Conservation (phyloP, 208 protist genomes). For the Trypanosoma cruzi region DNA sequence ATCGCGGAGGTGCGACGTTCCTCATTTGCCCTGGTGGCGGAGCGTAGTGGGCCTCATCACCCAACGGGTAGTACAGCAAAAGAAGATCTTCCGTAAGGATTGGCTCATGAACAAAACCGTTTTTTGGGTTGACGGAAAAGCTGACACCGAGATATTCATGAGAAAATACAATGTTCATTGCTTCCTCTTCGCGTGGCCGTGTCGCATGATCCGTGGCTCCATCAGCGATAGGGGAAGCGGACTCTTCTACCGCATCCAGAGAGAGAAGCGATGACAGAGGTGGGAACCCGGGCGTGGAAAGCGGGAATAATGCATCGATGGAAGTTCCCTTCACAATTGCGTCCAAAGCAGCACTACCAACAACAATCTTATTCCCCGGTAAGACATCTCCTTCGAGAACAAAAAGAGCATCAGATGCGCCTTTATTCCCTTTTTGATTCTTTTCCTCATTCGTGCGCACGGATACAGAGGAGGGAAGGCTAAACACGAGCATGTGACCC, state of each 20-base stretch:
- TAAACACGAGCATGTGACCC: slow-evolving; percentile 5
- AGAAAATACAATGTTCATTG: slow-evolving; percentile 40
- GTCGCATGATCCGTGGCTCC: neutral
- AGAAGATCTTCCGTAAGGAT: slow-evolving; percentile 41
- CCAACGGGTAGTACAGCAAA: slow-evolving; percentile 62
- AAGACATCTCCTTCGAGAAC: slow-evolving; percentile 12
- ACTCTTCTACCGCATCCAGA: neutral
- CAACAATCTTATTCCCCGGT: neutral
- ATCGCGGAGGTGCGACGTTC: slow-evolving; percentile 15
- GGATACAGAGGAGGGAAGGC: neutral
- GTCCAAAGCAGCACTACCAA: slow-evolving; percentile 7
- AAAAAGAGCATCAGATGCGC: neutral
- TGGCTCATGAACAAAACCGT: slow-evolving; percentile 47
- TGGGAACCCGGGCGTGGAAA: neutral
- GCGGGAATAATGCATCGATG: slow-evolving; percentile 15
- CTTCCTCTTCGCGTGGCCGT: neutral
- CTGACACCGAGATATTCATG: slow-evolving; percentile 46
- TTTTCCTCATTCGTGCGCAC: neutral
- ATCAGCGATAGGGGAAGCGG: neutral
- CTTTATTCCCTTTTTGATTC: neutral
- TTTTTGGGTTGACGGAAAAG: slow-evolving; percentile 45
- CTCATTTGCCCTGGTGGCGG: neutral
- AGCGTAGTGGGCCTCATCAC: slow-evolving; percentile 8
- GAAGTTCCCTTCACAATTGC: slow-evolving; percentile 6
- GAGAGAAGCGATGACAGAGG: slow-evolving; percentile 18